Evolutionary conservation across 1,139 yeast genomes (phyloP).

Genomic region (Protomyces arabidopsidicola): DNA sequence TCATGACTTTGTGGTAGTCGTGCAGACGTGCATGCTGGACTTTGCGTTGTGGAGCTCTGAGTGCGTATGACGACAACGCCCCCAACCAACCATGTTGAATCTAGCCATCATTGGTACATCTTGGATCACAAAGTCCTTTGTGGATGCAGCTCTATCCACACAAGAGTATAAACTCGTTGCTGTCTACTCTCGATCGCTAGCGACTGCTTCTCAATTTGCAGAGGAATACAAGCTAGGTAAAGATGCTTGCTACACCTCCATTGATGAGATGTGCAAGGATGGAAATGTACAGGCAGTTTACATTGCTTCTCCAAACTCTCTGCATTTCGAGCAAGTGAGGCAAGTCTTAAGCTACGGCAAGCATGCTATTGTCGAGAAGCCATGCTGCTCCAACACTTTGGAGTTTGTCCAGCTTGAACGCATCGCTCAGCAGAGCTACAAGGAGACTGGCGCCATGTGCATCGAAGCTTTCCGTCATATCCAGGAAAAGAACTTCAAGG

Average conservation of each 20-base stretch:
- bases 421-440: not conserved
- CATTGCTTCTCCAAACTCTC: conserved; percentile 57
- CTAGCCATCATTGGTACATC: conserved; percentile 22
- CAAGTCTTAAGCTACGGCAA: conserved; percentile 50
- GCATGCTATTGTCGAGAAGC: conserved; percentile 60
- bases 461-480: conserved; percentile 23
- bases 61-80: too few relatives aligned
- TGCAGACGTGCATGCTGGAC: too few relatives aligned
- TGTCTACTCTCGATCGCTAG: conserved; percentile 11
- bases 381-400: conserved; percentile 51
- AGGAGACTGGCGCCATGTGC: conserved; percentile 10
- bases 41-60: too few relatives aligned
- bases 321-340: conserved; percentile 52
- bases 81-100: conserved; percentile 4
- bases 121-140: conserved; percentile 24
- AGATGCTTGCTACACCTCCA: conserved; percentile 30
- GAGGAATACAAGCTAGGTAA: conserved; percentile 1
- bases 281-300: conserved; percentile 53
- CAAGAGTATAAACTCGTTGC: conserved; percentile 16
- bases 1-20: too few relatives aligned
- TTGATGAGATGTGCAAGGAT: conserved; percentile 45
- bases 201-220: conserved; percentile 6
- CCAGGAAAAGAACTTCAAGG: conserved; percentile 18
- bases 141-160: conserved; percentile 17
- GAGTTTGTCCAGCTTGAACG: conserved; percentile 45